These are phyloP conservation scores for Dalbergia cultrata DNA, from an alignment of 306 rosid genomes.

Conservation along the genomic window DNA sequence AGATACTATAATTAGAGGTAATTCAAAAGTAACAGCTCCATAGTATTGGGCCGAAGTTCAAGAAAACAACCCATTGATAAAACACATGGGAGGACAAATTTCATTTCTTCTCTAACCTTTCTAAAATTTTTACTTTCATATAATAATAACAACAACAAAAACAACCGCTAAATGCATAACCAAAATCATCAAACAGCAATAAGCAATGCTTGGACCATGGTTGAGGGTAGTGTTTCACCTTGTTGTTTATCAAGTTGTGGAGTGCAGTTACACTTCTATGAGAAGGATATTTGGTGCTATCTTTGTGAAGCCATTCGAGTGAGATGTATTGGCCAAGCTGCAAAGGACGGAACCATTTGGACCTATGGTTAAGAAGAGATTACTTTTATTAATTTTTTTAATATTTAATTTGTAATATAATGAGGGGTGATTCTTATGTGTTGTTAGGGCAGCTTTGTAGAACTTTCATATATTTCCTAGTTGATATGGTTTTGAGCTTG, in stretches of 20 bases:
- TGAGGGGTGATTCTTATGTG: constrained; percentile 12
- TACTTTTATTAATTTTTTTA: background rate
- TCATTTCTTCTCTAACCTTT: background rate
- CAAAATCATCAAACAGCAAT: constrained; percentile 6
- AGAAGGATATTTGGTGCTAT: constrained; percentile 71
- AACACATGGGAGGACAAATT: background rate
- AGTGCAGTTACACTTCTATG: constrained; percentile 58
- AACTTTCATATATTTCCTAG: constrained; percentile 2
- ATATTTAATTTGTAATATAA: background rate
- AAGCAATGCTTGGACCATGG: constrained; percentile 26
- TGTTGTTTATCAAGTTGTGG: constrained; percentile 61
- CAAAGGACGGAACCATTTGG: constrained; percentile 85
- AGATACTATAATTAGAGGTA: background rate
- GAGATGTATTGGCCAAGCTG: constrained; percentile 66
- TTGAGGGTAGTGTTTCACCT: constrained; percentile 45
- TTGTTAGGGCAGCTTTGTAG: background rate
- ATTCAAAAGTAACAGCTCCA: constrained; percentile 2
- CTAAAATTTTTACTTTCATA: background rate
- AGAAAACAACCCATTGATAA: background rate
- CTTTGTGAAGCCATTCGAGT: constrained; percentile 70
- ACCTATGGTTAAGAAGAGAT: constrained; percentile 83
- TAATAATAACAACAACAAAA: background rate
- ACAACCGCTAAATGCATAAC: background rate
- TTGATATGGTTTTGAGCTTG: background rate
- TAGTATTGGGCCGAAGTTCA: background rate